These are phyloP conservation scores for Pythium sukuiense DNA, from an alignment of 352 stramenopile genomes.

Conservation along the genomic window DNA sequence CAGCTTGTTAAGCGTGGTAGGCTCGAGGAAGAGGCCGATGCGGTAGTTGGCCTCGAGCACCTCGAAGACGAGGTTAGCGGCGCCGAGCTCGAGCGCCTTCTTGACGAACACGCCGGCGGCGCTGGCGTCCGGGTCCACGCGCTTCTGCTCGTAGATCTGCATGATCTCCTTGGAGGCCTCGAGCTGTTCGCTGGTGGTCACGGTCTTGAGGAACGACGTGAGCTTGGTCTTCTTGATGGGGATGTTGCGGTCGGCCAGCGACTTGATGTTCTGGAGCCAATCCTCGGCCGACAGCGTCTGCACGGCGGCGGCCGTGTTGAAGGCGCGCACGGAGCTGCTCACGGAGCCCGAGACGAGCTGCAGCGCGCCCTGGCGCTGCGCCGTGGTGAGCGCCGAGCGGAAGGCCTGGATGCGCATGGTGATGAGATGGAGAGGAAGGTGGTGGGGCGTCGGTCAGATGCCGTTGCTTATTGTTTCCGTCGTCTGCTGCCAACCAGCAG, in stretches of 20 bases:
- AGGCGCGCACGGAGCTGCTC: constrained; percentile 23
- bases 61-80: constrained; percentile 69
- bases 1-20: constrained; percentile 80
- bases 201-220: constrained; percentile 79
- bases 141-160: constrained; percentile 88
- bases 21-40: constrained; percentile 80
- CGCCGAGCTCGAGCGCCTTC: constrained; percentile 80
- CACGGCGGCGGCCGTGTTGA: constrained; percentile 30
- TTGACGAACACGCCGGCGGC: constrained; percentile 80
- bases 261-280: constrained; percentile 82
- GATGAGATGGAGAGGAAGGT: background rate
- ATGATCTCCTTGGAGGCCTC: constrained; percentile 84
- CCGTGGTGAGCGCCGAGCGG: constrained; percentile 56
- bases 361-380: constrained; percentile 46
- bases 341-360: constrained; percentile 25
- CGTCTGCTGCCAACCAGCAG: background rate
- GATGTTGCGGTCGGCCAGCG: constrained; percentile 68
- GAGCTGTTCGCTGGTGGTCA: constrained; percentile 79
- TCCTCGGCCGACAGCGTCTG: constrained; percentile 60
- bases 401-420: constrained; percentile 66
- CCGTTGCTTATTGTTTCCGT: background rate
- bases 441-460: background rate
- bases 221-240: constrained; percentile 85
- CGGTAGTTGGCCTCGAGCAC: constrained; percentile 82
- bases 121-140: constrained; percentile 75